Evolutionary conservation across 257 asterid genomes (phyloP), one percentile per base, ranked within the genome.

Genomic region (Galeopsis tetrahit): DNA sequence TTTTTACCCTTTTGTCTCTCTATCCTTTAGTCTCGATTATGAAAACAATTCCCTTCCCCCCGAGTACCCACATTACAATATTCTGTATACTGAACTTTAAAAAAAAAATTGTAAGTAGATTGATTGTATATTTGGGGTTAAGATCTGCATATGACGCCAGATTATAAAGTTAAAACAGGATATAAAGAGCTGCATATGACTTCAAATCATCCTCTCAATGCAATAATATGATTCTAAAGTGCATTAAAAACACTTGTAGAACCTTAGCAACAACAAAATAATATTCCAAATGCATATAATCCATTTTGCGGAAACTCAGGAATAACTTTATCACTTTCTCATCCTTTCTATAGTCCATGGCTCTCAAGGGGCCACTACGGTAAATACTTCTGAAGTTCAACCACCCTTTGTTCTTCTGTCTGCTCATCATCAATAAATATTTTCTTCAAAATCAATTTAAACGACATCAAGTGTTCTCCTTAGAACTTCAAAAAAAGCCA

Each of bases 191-290:
- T 4, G 55, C 48, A 36, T 49, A 14, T 28, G 9, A 38, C 7
- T 36, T 14, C 49, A 49, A 38, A 60, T 36, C 38, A 17, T 6
- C 70, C 57, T 13, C 40, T 10, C 56, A 48, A 40, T 35, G 53
- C 49, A 72, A 39, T 21, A 62, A 49, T 63, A 51, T n/a, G 32
- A 10, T 72, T 21, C 52, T 35, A 32, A 57, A 35, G 51, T 33
- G 51, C 68, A 38, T 21, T 9, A 38, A 32, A 75, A 34, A 15
- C 28, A 58, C 69, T 58, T 28, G 36, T 64, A 66, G 38, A 35
- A 48, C n/a, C 36, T 46, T n/a, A 38, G 44, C 74, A 28, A 21
- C 10, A 43, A 65, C 7, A 68, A 38, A 13, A 32, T 28, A 46
- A 3, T 60, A 21, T 60, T 7, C 33, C 48, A 61, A 36, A 52